These are phyloP conservation scores for Cytidiella melzeri DNA, from an alignment of 768 basidiomycete species.

Conservation along the genomic window DNA sequence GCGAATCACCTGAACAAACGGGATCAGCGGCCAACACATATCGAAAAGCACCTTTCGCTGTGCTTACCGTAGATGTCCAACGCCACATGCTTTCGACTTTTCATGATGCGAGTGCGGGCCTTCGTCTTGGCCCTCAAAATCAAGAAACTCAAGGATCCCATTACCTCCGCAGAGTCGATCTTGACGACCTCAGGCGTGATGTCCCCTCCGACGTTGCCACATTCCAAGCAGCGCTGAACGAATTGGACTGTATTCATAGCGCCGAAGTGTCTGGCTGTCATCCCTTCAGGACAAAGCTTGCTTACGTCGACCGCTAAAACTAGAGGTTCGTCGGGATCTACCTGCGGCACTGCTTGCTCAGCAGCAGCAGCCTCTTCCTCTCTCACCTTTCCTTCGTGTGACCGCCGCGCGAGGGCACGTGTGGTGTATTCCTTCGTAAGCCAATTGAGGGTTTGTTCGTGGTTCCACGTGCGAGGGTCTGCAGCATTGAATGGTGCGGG, in stretches of 20 bases:
- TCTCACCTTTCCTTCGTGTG: background rate
- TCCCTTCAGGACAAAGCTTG: constrained; percentile 25
- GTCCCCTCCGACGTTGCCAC: constrained; percentile 14
- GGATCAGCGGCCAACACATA: background rate
- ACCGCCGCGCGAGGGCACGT: constrained; percentile 2
- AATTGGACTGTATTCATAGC: constrained; percentile 27
- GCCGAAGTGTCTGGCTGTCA: constrained; percentile 26
- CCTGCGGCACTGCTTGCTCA: constrained; percentile 7
- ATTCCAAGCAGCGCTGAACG: constrained; percentile 22
- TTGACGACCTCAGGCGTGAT: constrained; percentile 16
- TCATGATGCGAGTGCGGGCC: constrained; percentile 28
- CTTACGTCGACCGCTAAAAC: constrained; percentile 21
- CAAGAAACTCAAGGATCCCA: constrained; percentile 24
- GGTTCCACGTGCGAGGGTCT: constrained; percentile 31
- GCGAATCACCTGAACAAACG: constrained; percentile 5
- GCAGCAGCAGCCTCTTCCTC: constrained; percentile 8
- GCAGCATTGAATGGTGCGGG: constrained; percentile 26
- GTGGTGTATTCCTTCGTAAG: constrained; percentile 22
- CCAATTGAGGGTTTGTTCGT: constrained; percentile 25
- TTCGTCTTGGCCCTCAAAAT: constrained; percentile 27
- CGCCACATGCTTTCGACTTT: constrained; percentile 25
- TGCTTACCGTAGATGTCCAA: constrained; percentile 22
- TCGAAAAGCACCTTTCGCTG: too few species aligned
- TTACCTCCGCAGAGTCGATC: constrained; percentile 19
- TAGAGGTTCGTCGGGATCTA: constrained; percentile 5